Base-by-base conservation (phyloP, 1,139 yeast species). In the Scheffersomyces segobiensis region DNA sequence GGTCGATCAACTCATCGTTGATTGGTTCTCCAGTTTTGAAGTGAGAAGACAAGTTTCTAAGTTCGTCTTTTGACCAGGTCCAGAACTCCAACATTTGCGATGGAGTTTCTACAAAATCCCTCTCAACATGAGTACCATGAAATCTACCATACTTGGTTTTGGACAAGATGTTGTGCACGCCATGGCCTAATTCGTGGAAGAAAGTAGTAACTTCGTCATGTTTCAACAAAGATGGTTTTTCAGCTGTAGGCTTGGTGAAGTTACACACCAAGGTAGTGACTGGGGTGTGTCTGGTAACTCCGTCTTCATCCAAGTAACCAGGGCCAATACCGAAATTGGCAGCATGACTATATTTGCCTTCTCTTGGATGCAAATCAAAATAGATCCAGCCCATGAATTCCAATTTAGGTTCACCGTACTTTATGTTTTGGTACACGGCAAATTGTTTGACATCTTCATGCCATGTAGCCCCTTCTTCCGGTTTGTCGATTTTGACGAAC, bases 171-270 rank as follows among this genome's bases (percentile, higher is more conserved):
- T 86, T 90, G 73, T 91, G 97, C 58, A 91, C 88, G 57, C 96
- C 97, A 69, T 91, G 97, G 39, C 97, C 97, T 65, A 91, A 80
- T 73, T 91, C 97, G 69, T 91, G 97, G 87, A 91, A 91, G 66
- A 91, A 88, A 0, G 97, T 91, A 32, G 87, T 87, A 5, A 91
- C 92, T 71, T 91, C 97, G 62, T 79, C 80, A 70, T 91, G 97
- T 68, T 88, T 88, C 65, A 91, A 80, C 63, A 91, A 77, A 0
- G 96, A 86, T 17, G 97, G 96, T 67, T 87, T 89, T 10, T 79
- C 83, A 42, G 79, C 75, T 1, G 91, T 82, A 51, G 96, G 93
- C 69, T 88, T 88, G 53, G 96, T 87, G 71, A 91, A 91, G 74
- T 91, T 91, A 77, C 97, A 91, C 51, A 91, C 96, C 63, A 91